Base-by-base conservation (phyloP, 148 eudicot species). In the Arbutus unedo region DNA sequence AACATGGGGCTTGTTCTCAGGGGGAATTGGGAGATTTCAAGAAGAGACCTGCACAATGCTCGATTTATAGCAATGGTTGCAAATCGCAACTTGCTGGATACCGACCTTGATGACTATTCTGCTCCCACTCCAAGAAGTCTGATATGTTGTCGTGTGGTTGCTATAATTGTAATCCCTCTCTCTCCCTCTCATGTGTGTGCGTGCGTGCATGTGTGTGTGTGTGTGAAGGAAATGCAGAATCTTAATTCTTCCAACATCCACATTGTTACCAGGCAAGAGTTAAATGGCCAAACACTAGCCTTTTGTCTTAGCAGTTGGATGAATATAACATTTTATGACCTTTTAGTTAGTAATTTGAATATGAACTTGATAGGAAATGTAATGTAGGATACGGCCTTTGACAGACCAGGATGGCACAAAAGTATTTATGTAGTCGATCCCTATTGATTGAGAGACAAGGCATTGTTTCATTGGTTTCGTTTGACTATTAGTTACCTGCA, bases 11-110 rank as follows among this genome's bases (percentile, higher is more conserved):
- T 67, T 75, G 79, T 60, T 81, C 53, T 56, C 87, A 92, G 98
- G 90, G 94, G 89, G 83, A 86, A 89, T 70, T 94, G 98, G 95
- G 94, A 90, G 76, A 82, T 88, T 68, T 85, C 88, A 4, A 89
- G 88, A 74, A 87, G 87, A 64, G 89, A 90, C 50, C 83, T 85
- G 18, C 80, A 84, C 55, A 84, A 83, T 87, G 85, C 79, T 81
- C 90, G 83, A 43, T 62, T 86, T 66, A 53, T 89, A 74, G 83
- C 91, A 54, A 74, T 87, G 72, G 73, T 89, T 81, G 82, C 85
- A 45, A 87, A 87, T 31, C 84, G 82, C 53, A 85, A 59, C 83
- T 90, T 88, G 74, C 70, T 85, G 49, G 89, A 90, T 67, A 82
- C 87, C 21, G 84, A 86, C 73, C 79, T 89, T 66, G 92, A 92